Conservation (phyloP, 2,329 filamentous ascomycete species). For the Sporothrix curviconia region DNA sequence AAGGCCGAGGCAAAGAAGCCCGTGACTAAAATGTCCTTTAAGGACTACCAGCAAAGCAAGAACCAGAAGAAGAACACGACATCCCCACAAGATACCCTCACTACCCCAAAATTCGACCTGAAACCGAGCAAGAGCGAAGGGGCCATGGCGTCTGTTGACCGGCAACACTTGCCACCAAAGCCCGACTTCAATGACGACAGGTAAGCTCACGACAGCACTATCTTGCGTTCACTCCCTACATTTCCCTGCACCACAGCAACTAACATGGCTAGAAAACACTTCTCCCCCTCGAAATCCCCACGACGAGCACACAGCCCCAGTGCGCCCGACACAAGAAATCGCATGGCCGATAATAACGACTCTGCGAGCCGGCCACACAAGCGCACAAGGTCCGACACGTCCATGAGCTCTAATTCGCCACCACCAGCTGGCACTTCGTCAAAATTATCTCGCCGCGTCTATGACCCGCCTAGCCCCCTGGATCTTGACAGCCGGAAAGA, state of each 20-base stretch:
- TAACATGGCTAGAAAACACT: slow-evolving; percentile 23
- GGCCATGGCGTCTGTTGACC: slow-evolving; percentile 15
- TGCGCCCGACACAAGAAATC: slow-evolving; percentile 41
- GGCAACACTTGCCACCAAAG: slow-evolving; percentile 14
- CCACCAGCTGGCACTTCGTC: slow-evolving; percentile 5
- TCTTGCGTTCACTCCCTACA: not conserved
- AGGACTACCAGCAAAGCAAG: slow-evolving; percentile 50
- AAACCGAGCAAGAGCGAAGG: slow-evolving; percentile 19
- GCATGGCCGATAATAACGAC: slow-evolving; percentile 38
- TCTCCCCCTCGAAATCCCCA: slow-evolving; percentile 26
- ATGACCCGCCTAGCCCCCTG: slow-evolving; percentile 17
- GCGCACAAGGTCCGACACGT: slow-evolving; percentile 36
- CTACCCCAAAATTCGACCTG: slow-evolving; percentile 12
- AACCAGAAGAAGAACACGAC: slow-evolving; percentile 40
- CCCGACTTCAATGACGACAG: slow-evolving; percentile 26
- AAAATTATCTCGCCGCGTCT: slow-evolving; percentile 8
- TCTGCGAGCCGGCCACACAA: slow-evolving; percentile 38
- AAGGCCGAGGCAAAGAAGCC: slow-evolving; percentile 28
- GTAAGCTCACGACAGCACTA: slow-evolving; percentile 17
- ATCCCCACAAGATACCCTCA: slow-evolving; percentile 30
- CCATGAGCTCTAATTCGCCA: slow-evolving; percentile 18
- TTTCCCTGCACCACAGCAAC: not conserved
- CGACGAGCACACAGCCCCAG: slow-evolving; percentile 29
- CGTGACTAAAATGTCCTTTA: slow-evolving; percentile 45
- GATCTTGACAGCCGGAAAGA: slow-evolving; percentile 16